Percentiles rank a stretch among this genome's conserved stretches.
These are phyloP conservation scores for Chytriomyces hyalinus DNA, from an alignment of 192 early-diverging fungal genomes.

Conservation along the genomic window DNA sequence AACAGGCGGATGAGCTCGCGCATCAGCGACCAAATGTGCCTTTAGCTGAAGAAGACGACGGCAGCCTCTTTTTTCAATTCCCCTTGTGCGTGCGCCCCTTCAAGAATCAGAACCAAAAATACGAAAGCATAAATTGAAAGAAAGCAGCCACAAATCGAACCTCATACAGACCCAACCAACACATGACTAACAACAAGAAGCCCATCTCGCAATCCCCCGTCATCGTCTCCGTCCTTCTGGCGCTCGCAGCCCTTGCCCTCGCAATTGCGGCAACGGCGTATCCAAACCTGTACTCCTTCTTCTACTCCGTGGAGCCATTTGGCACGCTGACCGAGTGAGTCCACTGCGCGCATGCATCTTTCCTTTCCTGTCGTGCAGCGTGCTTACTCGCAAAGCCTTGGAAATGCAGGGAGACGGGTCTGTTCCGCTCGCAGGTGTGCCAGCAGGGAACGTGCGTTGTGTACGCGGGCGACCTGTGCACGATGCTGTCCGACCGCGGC, in stretches of 20 bases:
- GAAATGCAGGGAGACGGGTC: neutral
- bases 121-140: too few relatives aligned
- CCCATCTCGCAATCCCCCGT: neutral
- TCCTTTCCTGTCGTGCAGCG: too few relatives aligned
- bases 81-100: too few relatives aligned
- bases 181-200: neutral
- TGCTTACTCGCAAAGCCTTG: neutral
- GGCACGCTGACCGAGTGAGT: neutral
- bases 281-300: neutral
- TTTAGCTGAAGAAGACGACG: too few relatives aligned
- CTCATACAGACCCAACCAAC: neutral
- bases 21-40: too few relatives aligned
- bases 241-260: neutral
- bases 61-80: too few relatives aligned
- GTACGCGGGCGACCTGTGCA: constrained; percentile 14
- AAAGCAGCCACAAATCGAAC: too few relatives aligned
- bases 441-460: neutral
- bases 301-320: constrained; percentile 2
- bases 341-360: too few relatives aligned
- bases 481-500: neutral
- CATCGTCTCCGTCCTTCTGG: constrained; percentile 6
- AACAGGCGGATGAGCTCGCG: too few relatives aligned
- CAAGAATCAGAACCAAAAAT: too few relatives aligned
- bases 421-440: constrained; percentile 1
- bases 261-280: constrained; percentile 2